Base-by-base conservation (phyloP, 164 flowering plant genomes). In the Tinospora cordifolia region DNA sequence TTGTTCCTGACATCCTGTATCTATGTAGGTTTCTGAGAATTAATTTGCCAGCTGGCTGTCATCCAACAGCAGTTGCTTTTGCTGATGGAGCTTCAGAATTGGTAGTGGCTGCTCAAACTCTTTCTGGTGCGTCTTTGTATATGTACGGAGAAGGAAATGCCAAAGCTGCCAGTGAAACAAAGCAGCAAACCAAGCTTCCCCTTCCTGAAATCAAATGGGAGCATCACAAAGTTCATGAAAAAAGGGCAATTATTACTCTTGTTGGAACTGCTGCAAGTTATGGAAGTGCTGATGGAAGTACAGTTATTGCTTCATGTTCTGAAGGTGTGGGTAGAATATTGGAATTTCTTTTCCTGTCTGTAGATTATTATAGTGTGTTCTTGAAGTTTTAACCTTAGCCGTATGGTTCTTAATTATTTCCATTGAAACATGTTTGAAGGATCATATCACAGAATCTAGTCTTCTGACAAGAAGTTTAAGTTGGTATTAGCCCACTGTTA, bases 151-250 rank as follows among this genome's bases (percentile, higher is more conserved):
- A 90, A 72, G 95, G 81, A 57, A 84, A 81, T 70, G 69, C 84
- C 26, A 83, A 83, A 66, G 17, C 83, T 71, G 65, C 77, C 47
- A 79, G 69, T 76, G 93, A 85, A 30, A 36, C 67, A 46, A 88
- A 87, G 72, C 88, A 85, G 71, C 90, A 83, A 60, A 15, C 81
- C 62, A 90, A 90, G 83, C 94, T 84, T 78, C 96, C 97, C 40
- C 85, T 83, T 25, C 98, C 98, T 7, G 90, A 87, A 84, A 84
- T 89, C 58, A 92, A 95, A 80, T 95, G 99, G 99, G 91, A 85
- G 77, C 91, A 84, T 65, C 94, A 84, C 74, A 92, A 92, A 82
- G 87, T 86, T 62, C 99, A 95, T 74, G 96, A 88, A 9, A 79
- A 79, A 59, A 85, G 75, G 76, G 82, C 83, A 63, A 82, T 92